These are phyloP conservation scores for Debaryomyces coudertii DNA, from an alignment of 1,139 yeast species.

Conservation along the genomic window DNA sequence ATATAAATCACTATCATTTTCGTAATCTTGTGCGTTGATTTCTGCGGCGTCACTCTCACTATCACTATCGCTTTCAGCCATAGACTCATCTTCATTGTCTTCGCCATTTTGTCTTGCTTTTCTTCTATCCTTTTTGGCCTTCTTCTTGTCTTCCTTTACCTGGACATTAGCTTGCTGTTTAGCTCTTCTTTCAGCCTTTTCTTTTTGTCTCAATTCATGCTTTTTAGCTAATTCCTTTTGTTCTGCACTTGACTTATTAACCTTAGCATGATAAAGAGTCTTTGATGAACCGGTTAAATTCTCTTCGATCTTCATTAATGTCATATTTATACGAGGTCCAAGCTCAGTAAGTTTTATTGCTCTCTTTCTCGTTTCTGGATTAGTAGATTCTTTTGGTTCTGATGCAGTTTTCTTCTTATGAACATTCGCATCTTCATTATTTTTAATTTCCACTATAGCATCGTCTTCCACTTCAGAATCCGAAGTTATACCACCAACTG, in stretches of 20 bases:
- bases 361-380: slow-evolving; percentile 58
- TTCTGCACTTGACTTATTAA: slow-evolving; percentile 66
- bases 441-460: slow-evolving; percentile 76
- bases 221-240: slow-evolving; percentile 62
- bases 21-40: slow-evolving; percentile 49
- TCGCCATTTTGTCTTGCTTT: slow-evolving; percentile 56
- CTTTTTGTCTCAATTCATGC: slow-evolving; percentile 63
- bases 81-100: slow-evolving; percentile 21
- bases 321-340: slow-evolving; percentile 86
- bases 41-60: slow-evolving; percentile 34
- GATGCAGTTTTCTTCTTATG: slow-evolving; percentile 21
- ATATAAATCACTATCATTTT: slow-evolving; percentile 52
- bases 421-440: slow-evolving; percentile 33
- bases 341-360: slow-evolving; percentile 92
- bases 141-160: slow-evolving; percentile 73
- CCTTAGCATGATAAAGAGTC: slow-evolving; percentile 76
- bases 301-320: slow-evolving; percentile 86
- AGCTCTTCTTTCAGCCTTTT: slow-evolving; percentile 73
- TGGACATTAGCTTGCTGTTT: slow-evolving; percentile 80
- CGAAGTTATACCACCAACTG: slow-evolving; percentile 78
- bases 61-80: slow-evolving; percentile 20
- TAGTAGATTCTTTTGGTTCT: slow-evolving; percentile 21
- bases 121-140: slow-evolving; percentile 73
- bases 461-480: slow-evolving; percentile 95
- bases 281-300: slow-evolving; percentile 78